Conservation (phyloP, 805 yeast species). For the Pichia deserticola region DNA sequence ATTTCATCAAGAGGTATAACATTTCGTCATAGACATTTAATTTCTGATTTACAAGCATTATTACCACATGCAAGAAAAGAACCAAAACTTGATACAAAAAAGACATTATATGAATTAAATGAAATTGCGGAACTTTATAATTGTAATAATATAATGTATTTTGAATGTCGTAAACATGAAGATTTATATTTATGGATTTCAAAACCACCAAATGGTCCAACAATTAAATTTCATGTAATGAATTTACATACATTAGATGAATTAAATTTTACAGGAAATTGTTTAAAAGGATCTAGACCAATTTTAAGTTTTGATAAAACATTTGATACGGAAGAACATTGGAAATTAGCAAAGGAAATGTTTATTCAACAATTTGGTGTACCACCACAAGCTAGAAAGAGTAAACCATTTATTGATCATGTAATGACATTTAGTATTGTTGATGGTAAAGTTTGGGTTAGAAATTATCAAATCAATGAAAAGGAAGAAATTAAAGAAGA, state of each 20-base stretch:
- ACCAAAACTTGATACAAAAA: constrained; percentile 90
- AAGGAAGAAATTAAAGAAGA: constrained; percentile 41
- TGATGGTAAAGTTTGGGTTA: constrained; percentile 90
- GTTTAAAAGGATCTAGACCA: constrained; percentile 93
- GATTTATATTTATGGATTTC: constrained; percentile 93
- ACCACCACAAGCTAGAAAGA: constrained; percentile 86
- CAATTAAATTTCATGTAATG: constrained; percentile 86
- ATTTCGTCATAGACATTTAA: constrained; percentile 89
- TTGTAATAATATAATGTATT: constrained; percentile 90
- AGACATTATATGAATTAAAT: constrained; percentile 78
- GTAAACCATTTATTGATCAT: constrained; percentile 93
- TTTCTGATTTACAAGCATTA: constrained; percentile 67
- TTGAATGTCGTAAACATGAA: constrained; percentile 93
- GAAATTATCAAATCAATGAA: constrained; percentile 83
- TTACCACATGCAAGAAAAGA: constrained; percentile 95
- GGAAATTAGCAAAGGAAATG: constrained; percentile 73
- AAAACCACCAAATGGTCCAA: constrained; percentile 97
- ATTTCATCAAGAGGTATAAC: constrained; percentile 94
- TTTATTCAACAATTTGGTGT: constrained; percentile 84
- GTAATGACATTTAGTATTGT: constrained; percentile 89
- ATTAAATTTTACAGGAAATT: constrained; percentile 92
- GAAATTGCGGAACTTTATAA: constrained; percentile 96
- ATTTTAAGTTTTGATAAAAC: constrained; percentile 77
- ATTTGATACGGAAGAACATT: constrained; percentile 65
- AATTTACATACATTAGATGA: constrained; percentile 95